Evolutionary conservation across 2,329 filamentous ascomycete species (phyloP).

Genomic region (Eurotiales sp.): DNA sequence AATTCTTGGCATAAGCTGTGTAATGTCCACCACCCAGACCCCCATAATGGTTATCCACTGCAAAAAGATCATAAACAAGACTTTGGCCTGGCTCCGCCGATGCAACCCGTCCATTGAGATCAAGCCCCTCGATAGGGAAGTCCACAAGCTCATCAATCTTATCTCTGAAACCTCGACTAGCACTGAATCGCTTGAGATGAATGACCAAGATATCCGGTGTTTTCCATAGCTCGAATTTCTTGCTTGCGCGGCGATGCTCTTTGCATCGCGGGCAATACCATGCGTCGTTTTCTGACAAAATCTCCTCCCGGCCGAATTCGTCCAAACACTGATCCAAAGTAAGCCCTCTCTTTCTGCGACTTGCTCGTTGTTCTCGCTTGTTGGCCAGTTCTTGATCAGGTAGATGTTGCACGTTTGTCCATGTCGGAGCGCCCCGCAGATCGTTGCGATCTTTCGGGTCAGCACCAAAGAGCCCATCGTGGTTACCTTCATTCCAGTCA

Average conservation of each 20-base stretch:
- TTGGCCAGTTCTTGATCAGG: constrained; percentile 62
- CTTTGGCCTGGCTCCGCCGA: constrained; percentile 76
- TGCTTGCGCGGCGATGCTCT: constrained; percentile 84
- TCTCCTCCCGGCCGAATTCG: constrained; percentile 91
- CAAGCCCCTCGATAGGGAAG: constrained; percentile 83
- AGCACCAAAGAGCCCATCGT: constrained; percentile 63
- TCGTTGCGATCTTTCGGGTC: constrained; percentile 44
- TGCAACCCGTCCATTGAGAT: constrained; percentile 75
- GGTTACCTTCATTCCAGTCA: constrained; percentile 73
- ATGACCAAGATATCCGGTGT: constrained; percentile 91
- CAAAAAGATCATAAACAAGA: constrained; percentile 88
- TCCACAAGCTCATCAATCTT: constrained; percentile 90
- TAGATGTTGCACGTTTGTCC: constrained; percentile 50
- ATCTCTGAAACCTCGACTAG: constrained; percentile 73
- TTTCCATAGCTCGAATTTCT: constrained; percentile 97
- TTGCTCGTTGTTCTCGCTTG: constrained; percentile 59
- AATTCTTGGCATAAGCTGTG: constrained; percentile 91
- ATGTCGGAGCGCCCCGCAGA: constrained; percentile 59
- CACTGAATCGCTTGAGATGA: constrained; percentile 93
- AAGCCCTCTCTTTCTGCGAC: constrained; percentile 70
- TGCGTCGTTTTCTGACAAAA: constrained; percentile 89
- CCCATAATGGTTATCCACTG: constrained; percentile 92
- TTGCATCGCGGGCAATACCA: constrained; percentile 98
- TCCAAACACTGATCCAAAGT: constrained; percentile 85
- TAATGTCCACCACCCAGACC: constrained; percentile 94